Conservation (phyloP, 2,329 filamentous ascomycete species). For the Cytospora paraplurivora region DNA sequence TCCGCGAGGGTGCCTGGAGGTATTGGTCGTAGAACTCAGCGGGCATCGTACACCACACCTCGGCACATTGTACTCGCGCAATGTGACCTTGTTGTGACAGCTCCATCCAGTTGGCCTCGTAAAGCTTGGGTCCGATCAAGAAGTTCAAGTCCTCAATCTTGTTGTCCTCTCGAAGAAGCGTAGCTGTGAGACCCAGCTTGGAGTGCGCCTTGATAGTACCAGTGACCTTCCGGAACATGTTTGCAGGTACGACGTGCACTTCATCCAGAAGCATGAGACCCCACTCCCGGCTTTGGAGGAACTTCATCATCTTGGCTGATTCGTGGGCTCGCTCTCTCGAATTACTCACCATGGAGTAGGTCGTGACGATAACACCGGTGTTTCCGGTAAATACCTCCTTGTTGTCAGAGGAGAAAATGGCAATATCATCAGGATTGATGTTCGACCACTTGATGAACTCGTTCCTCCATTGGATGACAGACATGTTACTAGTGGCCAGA, state of each 20-base stretch:
- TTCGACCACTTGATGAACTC: slow-evolving; percentile 99
- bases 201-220: slow-evolving; percentile 92
- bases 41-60: slow-evolving; percentile 99
- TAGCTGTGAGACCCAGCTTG: slow-evolving; percentile 92
- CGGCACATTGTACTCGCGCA: slow-evolving; percentile 93
- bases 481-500: slow-evolving; percentile 96
- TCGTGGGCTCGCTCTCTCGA: slow-evolving; percentile 86
- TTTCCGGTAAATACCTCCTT: slow-evolving; percentile 83
- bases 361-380: slow-evolving; percentile 95
- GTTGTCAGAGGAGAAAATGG: slow-evolving; percentile 91
- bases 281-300: slow-evolving; percentile 88
- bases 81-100: slow-evolving; percentile 96
- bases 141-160: slow-evolving; percentile 98
- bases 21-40: slow-evolving; percentile 98
- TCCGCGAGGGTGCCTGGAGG: slow-evolving; percentile 63
- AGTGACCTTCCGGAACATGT: slow-evolving; percentile 94
- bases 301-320: slow-evolving; percentile 96
- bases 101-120: slow-evolving; percentile 99
- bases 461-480: slow-evolving; percentile 92
- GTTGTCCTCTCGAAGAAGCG: slow-evolving; percentile 92
- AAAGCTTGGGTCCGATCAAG: slow-evolving; percentile 93
- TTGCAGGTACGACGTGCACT: slow-evolving; percentile 95
- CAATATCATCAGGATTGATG: slow-evolving; percentile 87
- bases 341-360: slow-evolving; percentile 98
- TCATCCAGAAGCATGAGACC: slow-evolving; percentile 96